Evolutionary conservation across 1,139 yeast species (phyloP).

Genomic region (Nadsonia commutata): DNA sequence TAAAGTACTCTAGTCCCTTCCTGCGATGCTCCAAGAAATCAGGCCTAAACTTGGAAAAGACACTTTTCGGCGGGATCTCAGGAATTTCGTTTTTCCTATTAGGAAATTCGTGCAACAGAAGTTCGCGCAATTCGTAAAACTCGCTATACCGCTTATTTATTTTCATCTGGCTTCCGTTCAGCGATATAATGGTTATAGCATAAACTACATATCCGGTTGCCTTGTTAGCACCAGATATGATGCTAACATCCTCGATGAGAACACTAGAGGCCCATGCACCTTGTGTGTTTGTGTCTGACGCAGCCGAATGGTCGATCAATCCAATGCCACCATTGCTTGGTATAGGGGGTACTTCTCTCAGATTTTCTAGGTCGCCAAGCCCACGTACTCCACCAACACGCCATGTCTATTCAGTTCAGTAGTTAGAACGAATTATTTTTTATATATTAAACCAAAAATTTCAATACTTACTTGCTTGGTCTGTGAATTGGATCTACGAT

Average conservation of each 20-base stretch:
- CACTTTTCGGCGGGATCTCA: constrained; percentile 51
- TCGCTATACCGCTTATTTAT: constrained; percentile 54
- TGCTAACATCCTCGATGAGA: constrained; percentile 26
- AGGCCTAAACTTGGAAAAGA: constrained; percentile 35
- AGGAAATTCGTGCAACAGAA: constrained; percentile 29
- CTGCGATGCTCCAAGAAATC: constrained; percentile 49
- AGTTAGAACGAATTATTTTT: background rate
- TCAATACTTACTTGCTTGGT: background rate
- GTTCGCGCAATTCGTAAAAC: constrained; percentile 34
- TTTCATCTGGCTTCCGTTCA: constrained; percentile 31
- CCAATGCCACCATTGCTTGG: background rate
- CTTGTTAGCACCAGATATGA: constrained; percentile 23
- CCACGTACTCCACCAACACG: background rate
- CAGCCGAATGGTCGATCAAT: background rate
- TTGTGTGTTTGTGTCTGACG: constrained; percentile 2
- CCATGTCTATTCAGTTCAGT: background rate
- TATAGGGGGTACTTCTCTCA: background rate
- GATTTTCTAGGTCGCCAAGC: background rate
- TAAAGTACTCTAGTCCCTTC: constrained; percentile 59
- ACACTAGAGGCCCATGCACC: constrained; percentile 25
- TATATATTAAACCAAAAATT: background rate
- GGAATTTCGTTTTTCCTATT: constrained; percentile 36
- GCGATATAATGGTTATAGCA: constrained; percentile 24
- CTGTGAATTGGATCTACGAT: background rate
- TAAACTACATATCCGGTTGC: constrained; percentile 29